Base-by-base conservation (phyloP, 805 yeast species). In the Kuraishia piskuri region DNA sequence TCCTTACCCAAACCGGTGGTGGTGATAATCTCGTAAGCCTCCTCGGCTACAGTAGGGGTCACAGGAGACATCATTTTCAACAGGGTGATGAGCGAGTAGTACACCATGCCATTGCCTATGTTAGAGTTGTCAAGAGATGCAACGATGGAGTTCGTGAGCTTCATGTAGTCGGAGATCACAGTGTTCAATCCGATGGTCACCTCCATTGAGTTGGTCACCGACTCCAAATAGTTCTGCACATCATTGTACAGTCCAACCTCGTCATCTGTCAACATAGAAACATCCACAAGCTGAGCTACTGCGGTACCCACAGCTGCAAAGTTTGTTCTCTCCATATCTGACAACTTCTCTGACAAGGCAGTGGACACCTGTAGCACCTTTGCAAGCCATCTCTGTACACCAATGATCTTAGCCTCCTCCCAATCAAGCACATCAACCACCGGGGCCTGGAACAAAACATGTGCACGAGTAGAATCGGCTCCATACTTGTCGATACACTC, bases 391-490 rank as follows among this genome's bases (percentile, higher is more conserved):
- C 98, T 77, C 63, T 89, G 88, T 40, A 88, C 77, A 3, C 99
- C 99, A 24, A 79, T 82, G 57, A 94, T 91, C 63, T 88, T 90
- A 2, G 76, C 72, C 61, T 89, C 96, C 61, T 92, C 95, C 99
- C 99, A 94, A 59, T 84, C 83, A 55, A 94, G 73, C 5, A 83
- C 80, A 60, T 90, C 96, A 1, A 78, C 70, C 5, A 92, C 79
- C 2, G 98, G 96, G 0, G 97, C 97, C 63, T 86, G 96, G 72
- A 94, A 94, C 14, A 94, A 68, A 55, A 94, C 82, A 64, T 92
- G 97, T 0, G 98, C 98, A 56, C 98, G 78, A 0, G 92, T 88
- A 0, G 96, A 90, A 72, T 94, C 99, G 1, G 97, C 90, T 2
- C 99, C 98, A 66, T 89, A 88, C 40, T 71, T 74, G 10, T 62